Percentiles rank a stretch among this genome's conserved stretches.
Evolutionary conservation across 495 filamentous ascomycete genomes (phyloP).

Genomic region (Recurvomyces mirabilis): DNA sequence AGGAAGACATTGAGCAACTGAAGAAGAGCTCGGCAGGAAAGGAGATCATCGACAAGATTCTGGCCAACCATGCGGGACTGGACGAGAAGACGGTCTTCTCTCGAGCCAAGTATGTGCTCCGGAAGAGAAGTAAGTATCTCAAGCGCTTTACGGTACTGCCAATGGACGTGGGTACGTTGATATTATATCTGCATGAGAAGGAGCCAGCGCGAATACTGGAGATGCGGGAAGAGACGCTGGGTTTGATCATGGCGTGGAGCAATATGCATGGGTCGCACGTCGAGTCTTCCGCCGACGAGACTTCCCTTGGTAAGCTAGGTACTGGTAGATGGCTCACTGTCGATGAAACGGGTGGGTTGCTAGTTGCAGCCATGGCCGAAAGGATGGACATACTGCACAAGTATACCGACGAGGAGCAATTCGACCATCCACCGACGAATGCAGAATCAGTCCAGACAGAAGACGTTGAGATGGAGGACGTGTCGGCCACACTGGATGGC

Average conservation of each 20-base stretch:
- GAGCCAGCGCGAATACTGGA: constrained; percentile 77
- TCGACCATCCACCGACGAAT: not conserved
- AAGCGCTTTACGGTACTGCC: constrained; percentile 74
- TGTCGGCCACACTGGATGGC: not conserved
- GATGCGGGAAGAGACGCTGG: constrained; percentile 74
- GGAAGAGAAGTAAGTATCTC: constrained; percentile 90
- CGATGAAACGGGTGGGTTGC: constrained; percentile 78
- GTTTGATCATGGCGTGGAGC: constrained; percentile 53
- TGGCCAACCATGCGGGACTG: constrained; percentile 71
- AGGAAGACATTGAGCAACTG: constrained; percentile 81
- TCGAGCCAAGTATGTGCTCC: constrained; percentile 84
- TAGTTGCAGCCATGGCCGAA: constrained; percentile 83
- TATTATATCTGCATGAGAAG: constrained; percentile 64
- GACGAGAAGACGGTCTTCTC: constrained; percentile 93
- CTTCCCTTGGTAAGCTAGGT: constrained; percentile 32
- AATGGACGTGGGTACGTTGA: constrained; percentile 62
- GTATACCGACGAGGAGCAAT: constrained; percentile 6
- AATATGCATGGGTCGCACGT: constrained; percentile 48
- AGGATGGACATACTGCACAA: constrained; percentile 75
- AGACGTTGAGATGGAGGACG: not conserved
- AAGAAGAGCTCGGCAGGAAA: constrained; percentile 68
- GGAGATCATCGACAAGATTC: constrained; percentile 75
- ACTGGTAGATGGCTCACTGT: constrained; percentile 76
- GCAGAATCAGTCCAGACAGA: not conserved
- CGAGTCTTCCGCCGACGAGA: constrained; percentile 27